These are phyloP conservation scores for Hemileccinum rubropunctum DNA, from an alignment of 768 basidiomycete species.

Conservation along the genomic window DNA sequence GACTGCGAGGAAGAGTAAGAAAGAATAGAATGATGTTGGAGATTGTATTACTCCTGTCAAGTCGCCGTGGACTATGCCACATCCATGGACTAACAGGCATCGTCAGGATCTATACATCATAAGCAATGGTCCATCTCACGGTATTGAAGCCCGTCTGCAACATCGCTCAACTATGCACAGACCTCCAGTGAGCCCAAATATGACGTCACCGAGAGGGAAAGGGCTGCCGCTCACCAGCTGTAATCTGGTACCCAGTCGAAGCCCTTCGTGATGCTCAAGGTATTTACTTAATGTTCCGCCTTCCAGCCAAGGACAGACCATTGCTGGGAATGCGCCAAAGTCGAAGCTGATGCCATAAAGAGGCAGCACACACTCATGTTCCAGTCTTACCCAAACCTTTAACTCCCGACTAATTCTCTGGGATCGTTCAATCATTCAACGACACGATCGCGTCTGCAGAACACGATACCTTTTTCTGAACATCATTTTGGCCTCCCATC, in stretches of 20 bases:
- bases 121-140: constrained; percentile 3
- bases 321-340: constrained; percentile 30
- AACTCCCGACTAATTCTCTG: constrained; percentile 17
- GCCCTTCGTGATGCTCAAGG: constrained; percentile 14
- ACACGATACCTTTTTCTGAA: constrained; percentile 11
- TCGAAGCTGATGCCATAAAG: constrained; percentile 28
- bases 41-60: constrained; percentile 38
- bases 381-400: constrained; percentile 25
- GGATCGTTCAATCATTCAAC: neutral
- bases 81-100: constrained; percentile 11
- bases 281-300: constrained; percentile 27
- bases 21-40: neutral
- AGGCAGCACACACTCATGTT: constrained; percentile 28
- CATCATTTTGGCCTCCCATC: constrained; percentile 1
- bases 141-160: constrained; percentile 24
- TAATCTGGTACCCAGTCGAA: constrained; percentile 4
- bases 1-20: constrained; percentile 18
- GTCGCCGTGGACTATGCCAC: constrained; percentile 42
- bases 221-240: constrained; percentile 13
- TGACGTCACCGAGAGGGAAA: neutral
- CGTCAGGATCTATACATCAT: neutral
- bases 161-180: constrained; percentile 11
- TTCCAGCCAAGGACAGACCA: constrained; percentile 36
- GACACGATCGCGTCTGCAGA: neutral
- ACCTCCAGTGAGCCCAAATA: neutral